Evolutionary conservation across 352 stramenopile genomes (phyloP).

Genomic region (Phytophthora sojae): DNA sequence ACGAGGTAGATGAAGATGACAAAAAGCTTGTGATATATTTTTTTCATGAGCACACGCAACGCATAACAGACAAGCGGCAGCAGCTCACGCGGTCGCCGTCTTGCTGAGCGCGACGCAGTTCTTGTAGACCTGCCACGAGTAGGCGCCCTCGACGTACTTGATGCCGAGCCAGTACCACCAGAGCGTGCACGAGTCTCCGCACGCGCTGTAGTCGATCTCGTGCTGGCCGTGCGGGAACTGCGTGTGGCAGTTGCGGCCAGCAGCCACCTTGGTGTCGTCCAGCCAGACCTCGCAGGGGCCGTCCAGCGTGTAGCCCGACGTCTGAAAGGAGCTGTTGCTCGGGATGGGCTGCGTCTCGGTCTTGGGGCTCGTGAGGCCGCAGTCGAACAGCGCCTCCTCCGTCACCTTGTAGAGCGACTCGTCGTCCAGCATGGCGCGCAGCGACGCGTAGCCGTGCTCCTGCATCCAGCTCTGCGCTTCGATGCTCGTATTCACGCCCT

Average conservation of each 20-base stretch:
- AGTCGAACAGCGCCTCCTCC: constrained; percentile 59
- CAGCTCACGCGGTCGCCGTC: constrained; percentile 17
- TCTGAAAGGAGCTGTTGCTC: constrained; percentile 50
- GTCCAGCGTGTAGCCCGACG: constrained; percentile 65
- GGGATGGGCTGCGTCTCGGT: constrained; percentile 56
- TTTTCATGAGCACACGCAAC: constrained; percentile 30
- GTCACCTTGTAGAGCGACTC: constrained; percentile 59
- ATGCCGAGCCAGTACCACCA: constrained; percentile 68
- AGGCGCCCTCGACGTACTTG: constrained; percentile 54
- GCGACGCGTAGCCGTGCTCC: constrained; percentile 46
- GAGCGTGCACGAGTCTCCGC: constrained; percentile 51
- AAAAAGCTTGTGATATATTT: constrained; percentile 21
- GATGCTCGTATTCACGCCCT: constrained; percentile 56
- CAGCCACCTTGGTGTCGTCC: constrained; percentile 46
- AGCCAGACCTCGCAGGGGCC: constrained; percentile 71
- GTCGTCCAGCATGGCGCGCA: constrained; percentile 67
- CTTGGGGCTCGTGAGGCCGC: constrained; percentile 55
- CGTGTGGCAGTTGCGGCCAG: constrained; percentile 56
- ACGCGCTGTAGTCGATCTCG: constrained; percentile 59
- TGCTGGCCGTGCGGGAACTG: constrained; percentile 47
- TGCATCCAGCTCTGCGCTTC: constrained; percentile 53
- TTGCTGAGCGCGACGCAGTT: constrained; percentile 52
- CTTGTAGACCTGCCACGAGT: constrained; percentile 77
- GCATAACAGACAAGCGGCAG: constrained; percentile 26
- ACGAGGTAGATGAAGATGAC: neutral